These are phyloP conservation scores for Medicago arabica DNA, from an alignment of 306 rosid genomes.

Conservation along the genomic window DNA sequence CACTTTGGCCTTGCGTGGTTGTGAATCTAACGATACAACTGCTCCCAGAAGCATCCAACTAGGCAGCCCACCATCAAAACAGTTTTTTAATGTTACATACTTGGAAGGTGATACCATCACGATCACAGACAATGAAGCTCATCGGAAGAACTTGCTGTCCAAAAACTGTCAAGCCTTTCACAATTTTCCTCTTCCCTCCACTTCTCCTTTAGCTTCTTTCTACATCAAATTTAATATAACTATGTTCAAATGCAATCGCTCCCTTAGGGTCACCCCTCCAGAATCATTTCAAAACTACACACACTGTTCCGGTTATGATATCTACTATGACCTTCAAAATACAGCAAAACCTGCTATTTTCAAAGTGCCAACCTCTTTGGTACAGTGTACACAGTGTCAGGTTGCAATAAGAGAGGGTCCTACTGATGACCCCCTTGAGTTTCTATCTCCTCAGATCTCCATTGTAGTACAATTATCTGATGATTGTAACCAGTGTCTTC, in stretches of 20 bases:
- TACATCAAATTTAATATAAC: not conserved
- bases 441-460: not conserved
- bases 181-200: constrained; percentile 28
- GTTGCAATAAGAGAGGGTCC: constrained; percentile 10
- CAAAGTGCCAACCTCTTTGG: not conserved
- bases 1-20: constrained; percentile 22
- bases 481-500: constrained; percentile 33
- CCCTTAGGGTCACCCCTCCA: not conserved
- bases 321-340: constrained; percentile 25
- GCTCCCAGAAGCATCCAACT: constrained; percentile 23
- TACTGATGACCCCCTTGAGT: not conserved
- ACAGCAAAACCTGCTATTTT: not conserved
- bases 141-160: not conserved
- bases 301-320: not conserved
- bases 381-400: constrained; percentile 35
- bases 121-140: not conserved
- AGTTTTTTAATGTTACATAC: not conserved
- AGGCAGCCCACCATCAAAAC: constrained; percentile 3
- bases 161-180: constrained; percentile 21
- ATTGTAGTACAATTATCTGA: constrained; percentile 31
- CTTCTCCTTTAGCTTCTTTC: constrained; percentile 33
- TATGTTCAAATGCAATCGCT: constrained; percentile 42
- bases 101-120: not conserved
- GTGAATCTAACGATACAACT: not conserved
- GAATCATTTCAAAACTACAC: not conserved